Percentiles rank a stretch among this genome's conserved stretches.
These are phyloP conservation scores for Coccomyxa subellipsoidea DNA, from an alignment of 163 green algal species.

Conservation along the genomic window DNA sequence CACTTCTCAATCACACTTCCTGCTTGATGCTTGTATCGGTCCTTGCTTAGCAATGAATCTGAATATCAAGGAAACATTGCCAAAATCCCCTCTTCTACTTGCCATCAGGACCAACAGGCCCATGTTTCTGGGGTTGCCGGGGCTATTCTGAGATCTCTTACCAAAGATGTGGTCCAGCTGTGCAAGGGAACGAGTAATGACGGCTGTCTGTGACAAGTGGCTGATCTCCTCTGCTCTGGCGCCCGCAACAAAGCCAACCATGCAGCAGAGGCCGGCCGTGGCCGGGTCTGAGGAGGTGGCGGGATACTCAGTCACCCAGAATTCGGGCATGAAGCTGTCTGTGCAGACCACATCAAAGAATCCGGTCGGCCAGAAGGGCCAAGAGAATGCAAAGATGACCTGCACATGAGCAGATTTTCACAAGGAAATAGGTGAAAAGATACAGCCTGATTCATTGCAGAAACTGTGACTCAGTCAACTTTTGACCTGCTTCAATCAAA, in stretches of 20 bases:
- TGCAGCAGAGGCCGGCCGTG: constrained; percentile 5
- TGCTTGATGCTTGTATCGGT: no score
- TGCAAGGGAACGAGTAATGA: constrained; percentile 37
- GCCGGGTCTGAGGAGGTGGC: neutral
- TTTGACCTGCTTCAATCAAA: neutral
- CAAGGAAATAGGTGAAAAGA: neutral
- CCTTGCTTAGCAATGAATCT: no score
- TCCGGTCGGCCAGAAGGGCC: constrained; percentile 63
- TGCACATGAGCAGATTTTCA: constrained; percentile 17
- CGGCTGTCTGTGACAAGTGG: constrained; percentile 22
- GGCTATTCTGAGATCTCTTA: no score
- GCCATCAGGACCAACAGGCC: no score
- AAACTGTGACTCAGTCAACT: neutral
- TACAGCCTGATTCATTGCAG: neutral
- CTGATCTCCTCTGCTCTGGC: constrained; percentile 37
- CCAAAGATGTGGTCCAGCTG: constrained; percentile 70
- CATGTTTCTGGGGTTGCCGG: no score
- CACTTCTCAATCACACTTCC: no score
- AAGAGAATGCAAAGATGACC: constrained; percentile 63
- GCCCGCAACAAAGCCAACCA: constrained; percentile 53
- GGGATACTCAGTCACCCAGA: constrained; percentile 73
- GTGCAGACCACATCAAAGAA: constrained; percentile 84
- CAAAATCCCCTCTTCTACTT: no score
- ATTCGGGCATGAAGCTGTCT: constrained; percentile 74
- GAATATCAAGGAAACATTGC: no score